Conservation (phyloP, 1,139 yeast genomes). For the Geotrichum siamense region DNA sequence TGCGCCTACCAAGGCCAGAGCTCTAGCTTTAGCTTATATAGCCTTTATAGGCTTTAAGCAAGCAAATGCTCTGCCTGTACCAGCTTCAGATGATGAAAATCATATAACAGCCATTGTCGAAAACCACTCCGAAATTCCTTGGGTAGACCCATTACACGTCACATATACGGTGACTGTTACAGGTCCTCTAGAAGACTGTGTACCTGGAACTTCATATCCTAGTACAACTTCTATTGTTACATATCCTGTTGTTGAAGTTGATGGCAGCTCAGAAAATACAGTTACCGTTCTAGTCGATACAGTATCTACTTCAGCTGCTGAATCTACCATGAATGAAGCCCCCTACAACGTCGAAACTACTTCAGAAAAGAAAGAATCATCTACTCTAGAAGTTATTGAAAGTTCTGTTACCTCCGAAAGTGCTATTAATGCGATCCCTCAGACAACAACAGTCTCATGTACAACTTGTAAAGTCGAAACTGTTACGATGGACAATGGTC, state of each 20-base stretch:
- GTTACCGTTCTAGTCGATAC: slow-evolving; percentile 11
- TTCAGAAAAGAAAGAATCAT: too few species aligned
- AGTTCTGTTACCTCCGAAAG: too few species aligned
- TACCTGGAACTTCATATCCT: slow-evolving; percentile 1
- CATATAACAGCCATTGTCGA: slow-evolving; percentile 13
- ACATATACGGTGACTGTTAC: slow-evolving; percentile 14
- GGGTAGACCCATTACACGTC: slow-evolving; percentile 12
- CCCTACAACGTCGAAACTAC: too few species aligned
- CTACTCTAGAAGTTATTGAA: too few species aligned
- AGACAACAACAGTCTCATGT: too few species aligned
- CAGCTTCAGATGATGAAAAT: slow-evolving; percentile 5
- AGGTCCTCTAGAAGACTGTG: slow-evolving; percentile 9
- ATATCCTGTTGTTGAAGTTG: slow-evolving; percentile 15
- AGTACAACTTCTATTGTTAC: background rate
- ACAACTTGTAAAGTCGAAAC: background rate
- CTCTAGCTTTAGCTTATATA: slow-evolving; percentile 10
- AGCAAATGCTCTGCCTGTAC: slow-evolving; percentile 10
- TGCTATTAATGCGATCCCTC: too few species aligned
- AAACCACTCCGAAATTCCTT: slow-evolving; percentile 11
- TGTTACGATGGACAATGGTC: background rate
- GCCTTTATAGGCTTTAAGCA: slow-evolving; percentile 4
- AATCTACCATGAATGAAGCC: background rate
- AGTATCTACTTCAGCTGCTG: background rate
- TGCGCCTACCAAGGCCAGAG: slow-evolving; percentile 10
- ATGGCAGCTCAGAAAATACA: slow-evolving; percentile 17